A percentile compares a stretch with the other conserved stretches of the same genome.
Evolutionary conservation across 805 yeast species (phyloP).

Genomic region (Zygoascus tannicola): DNA sequence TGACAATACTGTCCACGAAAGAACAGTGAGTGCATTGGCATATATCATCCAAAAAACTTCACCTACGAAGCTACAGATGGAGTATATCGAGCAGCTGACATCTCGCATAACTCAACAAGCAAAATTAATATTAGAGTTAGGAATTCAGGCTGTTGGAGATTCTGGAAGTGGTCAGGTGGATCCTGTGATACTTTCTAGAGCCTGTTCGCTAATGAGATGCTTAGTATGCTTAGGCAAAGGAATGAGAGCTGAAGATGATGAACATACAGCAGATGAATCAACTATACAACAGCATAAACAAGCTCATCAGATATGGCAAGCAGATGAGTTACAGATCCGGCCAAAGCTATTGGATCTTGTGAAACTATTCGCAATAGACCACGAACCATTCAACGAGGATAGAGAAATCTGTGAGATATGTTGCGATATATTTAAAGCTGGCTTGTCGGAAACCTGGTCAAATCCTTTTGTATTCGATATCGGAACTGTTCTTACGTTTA

Average conservation of each 20-base stretch:
- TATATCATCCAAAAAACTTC: conserved; percentile 24
- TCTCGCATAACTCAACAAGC: conserved; percentile 15
- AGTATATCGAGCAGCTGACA: conserved; percentile 29
- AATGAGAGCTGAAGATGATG: conserved; percentile 49
- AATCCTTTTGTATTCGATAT: conserved; percentile 58
- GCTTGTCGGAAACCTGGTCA: conserved; percentile 50
- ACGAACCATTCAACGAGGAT: conserved; percentile 32
- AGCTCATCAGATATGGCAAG: background rate
- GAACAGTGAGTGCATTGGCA: conserved; percentile 27
- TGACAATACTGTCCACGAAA: conserved; percentile 21
- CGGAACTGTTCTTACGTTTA: conserved; percentile 35
- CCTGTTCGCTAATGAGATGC: conserved; percentile 50
- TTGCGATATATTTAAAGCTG: conserved; percentile 52
- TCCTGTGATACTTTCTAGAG: conserved; percentile 23
- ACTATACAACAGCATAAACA: conserved; percentile 9
- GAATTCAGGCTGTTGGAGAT: conserved; percentile 2
- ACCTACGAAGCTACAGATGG: conserved; percentile 21
- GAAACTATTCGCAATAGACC: conserved; percentile 34
- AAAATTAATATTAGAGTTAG: conserved; percentile 4
- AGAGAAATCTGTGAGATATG: conserved; percentile 52
- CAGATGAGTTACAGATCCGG: conserved; percentile 28
- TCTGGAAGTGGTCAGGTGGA: conserved; percentile 19
- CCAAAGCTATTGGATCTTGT: conserved; percentile 35
- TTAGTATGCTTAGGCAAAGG: conserved; percentile 67
- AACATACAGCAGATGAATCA: conserved; percentile 26